Evolutionary conservation across 2,329 filamentous ascomycete genomes (phyloP).

Genomic region (Sporothrix euskadiensis): DNA sequence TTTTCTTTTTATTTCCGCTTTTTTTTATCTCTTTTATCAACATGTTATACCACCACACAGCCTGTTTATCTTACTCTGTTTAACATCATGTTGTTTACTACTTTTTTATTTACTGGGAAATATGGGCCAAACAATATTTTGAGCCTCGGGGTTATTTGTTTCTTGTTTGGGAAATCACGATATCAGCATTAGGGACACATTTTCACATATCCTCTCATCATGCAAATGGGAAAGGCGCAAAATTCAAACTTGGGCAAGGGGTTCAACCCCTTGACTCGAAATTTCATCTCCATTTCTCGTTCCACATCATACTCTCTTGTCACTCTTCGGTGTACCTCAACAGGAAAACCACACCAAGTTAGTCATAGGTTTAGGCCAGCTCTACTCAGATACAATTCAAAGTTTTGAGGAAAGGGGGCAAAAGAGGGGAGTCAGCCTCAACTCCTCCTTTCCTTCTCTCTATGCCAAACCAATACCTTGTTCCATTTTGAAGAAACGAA

Average conservation of each 20-base stretch:
- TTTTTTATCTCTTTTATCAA: slow-evolving; percentile 1
- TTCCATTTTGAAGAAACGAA: not conserved
- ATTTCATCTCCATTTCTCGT: not conserved
- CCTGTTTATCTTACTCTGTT: slow-evolving; percentile 14
- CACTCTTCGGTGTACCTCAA: not conserved
- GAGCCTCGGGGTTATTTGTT: not conserved
- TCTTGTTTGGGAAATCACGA: slow-evolving; percentile 8
- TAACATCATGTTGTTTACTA: slow-evolving; percentile 15
- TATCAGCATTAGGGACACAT: slow-evolving; percentile 18
- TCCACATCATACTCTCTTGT: not conserved
- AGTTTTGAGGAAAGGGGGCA: not conserved
- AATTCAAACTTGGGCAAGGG: slow-evolving; percentile 1
- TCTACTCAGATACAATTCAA: not conserved
- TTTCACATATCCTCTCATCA: not conserved
- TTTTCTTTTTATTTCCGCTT: not conserved
- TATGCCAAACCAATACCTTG: not conserved
- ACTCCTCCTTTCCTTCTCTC: not conserved
- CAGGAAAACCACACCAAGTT: not conserved
- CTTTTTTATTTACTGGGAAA: not conserved
- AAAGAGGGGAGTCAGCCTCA: not conserved
- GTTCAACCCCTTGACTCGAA: not conserved
- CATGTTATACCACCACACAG: slow-evolving; percentile 24
- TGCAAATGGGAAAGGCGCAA: slow-evolving; percentile 17
- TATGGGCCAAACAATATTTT: not conserved
- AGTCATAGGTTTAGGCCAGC: not conserved